Percentiles rank a stretch among this genome's conserved stretches.
These are phyloP conservation scores for Pinus tabuliformis DNA, from an alignment of 75 land plant genomes.

Conservation along the genomic window DNA sequence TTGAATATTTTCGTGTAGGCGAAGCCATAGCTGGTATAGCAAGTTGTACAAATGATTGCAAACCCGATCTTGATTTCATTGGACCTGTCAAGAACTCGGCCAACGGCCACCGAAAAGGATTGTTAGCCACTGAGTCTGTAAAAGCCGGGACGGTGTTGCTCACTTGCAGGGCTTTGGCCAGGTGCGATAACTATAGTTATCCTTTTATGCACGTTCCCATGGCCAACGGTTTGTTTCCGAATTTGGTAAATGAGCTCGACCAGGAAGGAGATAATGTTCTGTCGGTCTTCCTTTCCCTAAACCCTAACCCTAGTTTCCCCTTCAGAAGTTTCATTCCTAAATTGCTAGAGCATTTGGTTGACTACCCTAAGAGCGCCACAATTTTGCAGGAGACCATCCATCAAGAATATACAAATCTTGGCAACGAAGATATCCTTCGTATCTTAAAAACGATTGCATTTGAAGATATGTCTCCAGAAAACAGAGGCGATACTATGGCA, in stretches of 20 bases:
- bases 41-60: background rate
- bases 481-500: background rate
- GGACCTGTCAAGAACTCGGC: constrained; percentile 3
- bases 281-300: background rate
- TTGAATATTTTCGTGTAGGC: background rate
- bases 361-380: background rate
- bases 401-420: background rate
- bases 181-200: background rate
- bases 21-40: constrained; percentile 35
- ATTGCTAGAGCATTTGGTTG: background rate
- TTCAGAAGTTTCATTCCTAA: background rate
- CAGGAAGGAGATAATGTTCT: background rate
- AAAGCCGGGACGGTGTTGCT: background rate
- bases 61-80: constrained; percentile 1
- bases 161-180: constrained; percentile 10
- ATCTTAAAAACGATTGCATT: background rate
- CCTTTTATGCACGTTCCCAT: background rate
- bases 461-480: background rate
- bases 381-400: background rate
- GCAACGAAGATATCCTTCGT: background rate
- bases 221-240: constrained; percentile 36
- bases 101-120: constrained; percentile 5
- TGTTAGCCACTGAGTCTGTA: constrained; percentile 8
- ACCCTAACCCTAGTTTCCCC: background rate
- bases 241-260: background rate